phyloP scores from a whole-genome alignment of 2,329 filamentous ascomycete species.

The Penicillium verrucosum region DNA sequence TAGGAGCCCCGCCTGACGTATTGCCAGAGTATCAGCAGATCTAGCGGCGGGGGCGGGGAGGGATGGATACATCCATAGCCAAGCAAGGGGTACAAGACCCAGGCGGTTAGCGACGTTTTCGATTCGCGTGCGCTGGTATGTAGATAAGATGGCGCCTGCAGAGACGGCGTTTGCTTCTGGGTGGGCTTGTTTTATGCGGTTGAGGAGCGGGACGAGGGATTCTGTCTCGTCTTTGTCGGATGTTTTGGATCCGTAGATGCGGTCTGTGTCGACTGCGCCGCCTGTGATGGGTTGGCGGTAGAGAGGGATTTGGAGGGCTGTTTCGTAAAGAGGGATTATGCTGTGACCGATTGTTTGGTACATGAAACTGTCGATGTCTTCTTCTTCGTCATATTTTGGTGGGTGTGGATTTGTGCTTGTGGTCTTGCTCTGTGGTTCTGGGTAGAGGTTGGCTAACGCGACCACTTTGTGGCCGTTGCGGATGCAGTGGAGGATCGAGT shows the following conservation, averaged over 20 bases:
- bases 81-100: constrained; percentile 78
- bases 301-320: constrained; percentile 75
- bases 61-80: constrained; percentile 85
- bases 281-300: constrained; percentile 78
- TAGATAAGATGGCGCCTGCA: constrained; percentile 88
- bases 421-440: constrained; percentile 36
- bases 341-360: constrained; percentile 95
- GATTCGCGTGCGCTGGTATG: constrained; percentile 93
- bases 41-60: constrained; percentile 54
- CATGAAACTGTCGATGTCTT: constrained; percentile 96
- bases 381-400: constrained; percentile 31
- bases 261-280: constrained; percentile 63
- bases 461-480: constrained; percentile 80
- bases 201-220: constrained; percentile 73
- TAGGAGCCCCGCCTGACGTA: constrained; percentile 54
- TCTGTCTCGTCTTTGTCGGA: constrained; percentile 75
- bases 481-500: constrained; percentile 84
- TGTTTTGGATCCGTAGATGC: constrained; percentile 61
- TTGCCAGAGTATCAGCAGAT: constrained; percentile 11
- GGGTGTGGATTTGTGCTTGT: neutral
- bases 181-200: constrained; percentile 62
- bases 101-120: constrained; percentile 85
- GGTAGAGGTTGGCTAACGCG: constrained; percentile 85
- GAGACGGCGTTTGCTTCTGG: constrained; percentile 82
- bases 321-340: constrained; percentile 78